Base-by-base conservation (phyloP, 768 basidiomycete species). In the Calocybe gangraenosa region DNA sequence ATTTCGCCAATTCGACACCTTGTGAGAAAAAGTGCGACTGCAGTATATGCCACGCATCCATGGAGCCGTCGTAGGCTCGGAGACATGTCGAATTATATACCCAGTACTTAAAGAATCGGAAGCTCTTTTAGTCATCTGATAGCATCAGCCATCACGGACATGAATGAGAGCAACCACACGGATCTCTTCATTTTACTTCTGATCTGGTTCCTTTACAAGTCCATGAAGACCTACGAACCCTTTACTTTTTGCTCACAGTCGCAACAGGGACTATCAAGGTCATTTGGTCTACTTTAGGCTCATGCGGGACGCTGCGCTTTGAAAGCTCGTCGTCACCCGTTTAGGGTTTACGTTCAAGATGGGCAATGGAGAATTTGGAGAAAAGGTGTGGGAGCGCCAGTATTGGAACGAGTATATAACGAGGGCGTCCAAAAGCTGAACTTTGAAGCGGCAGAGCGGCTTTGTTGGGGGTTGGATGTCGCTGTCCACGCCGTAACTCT, bases 251-350 rank as follows among this genome's bases (percentile, higher is more conserved):
- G 25, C 11, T 5, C 25, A 21, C 37, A 94, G 93, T 95, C 36
- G 79, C 85, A 1, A 83, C 95, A 56, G 90, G 89, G 59, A 75
- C 78, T 52, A 88, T 96, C 63, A 87, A 89, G 43, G 93, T 95
- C 59, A 76, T 96, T 21, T 84, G 93, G 13, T 74, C 82, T n/a
- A n/a, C n/a, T n/a, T n/a, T n/a, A 0, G 87, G 84, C 50, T 66
- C 13, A 76, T 83, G 40, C 74, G 84, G 56, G 76, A 82, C 38
- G 62, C 68, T 21, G 80, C 88, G 0, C 63, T 94, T 8, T 71
- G 73, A 35, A 77, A 79, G 42, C 67, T 93, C 15, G 71, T 81
- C 48, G 71, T 77, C 2, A 71, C 85, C 34, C 75, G 88, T 20
- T 78, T 78, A 52, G 81, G 82, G 35, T 73, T 91, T 23, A 84